Percentiles rank a stretch among this genome's conserved stretches.
Conservation (phyloP, 768 basidiomycete species). For the Lactarius evosmus region DNA sequence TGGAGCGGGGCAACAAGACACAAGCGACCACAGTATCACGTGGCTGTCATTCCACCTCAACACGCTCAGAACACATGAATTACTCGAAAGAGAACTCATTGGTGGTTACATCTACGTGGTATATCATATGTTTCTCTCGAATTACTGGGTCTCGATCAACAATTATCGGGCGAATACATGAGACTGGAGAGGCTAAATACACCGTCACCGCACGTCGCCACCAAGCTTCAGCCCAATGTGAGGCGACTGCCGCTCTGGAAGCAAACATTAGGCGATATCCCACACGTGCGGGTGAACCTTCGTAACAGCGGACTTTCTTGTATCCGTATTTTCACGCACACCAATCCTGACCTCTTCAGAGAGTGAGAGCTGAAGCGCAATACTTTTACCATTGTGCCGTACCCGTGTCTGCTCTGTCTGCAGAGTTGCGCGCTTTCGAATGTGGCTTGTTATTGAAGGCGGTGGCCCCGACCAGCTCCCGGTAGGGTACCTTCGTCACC, state of each 20-base stretch:
- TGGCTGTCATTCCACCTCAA: background rate
- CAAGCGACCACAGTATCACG: slow-evolving; percentile 15
- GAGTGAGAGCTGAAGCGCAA: slow-evolving; percentile 67
- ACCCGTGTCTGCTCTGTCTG: slow-evolving; percentile 43
- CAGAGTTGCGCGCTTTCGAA: slow-evolving; percentile 59
- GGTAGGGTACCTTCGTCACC: slow-evolving; percentile 73
- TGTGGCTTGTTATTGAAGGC: slow-evolving; percentile 66
- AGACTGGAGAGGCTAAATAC: slow-evolving; percentile 64
- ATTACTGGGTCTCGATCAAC: no score
- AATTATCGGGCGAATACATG: slow-evolving; percentile 61
- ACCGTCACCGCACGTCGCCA: slow-evolving; percentile 57
- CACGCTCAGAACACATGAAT: slow-evolving; percentile 55
- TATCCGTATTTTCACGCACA: no score
- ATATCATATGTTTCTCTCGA: background rate
- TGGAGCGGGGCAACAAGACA: background rate
- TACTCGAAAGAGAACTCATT: slow-evolving; percentile 76
- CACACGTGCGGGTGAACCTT: slow-evolving; percentile 57
- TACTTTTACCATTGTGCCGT: slow-evolving; percentile 54
- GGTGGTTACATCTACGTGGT: slow-evolving; percentile 45
- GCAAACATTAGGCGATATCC: slow-evolving; percentile 72
- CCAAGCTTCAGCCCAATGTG: slow-evolving; percentile 61
- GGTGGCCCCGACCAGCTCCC: slow-evolving; percentile 69
- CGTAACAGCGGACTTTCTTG: slow-evolving; percentile 50
- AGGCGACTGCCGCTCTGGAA: slow-evolving; percentile 56
- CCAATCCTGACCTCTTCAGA: slow-evolving; percentile 30